phyloP scores from a whole-genome alignment of 768 basidiomycete genomes.

The Pleurotus cornucopiae region DNA sequence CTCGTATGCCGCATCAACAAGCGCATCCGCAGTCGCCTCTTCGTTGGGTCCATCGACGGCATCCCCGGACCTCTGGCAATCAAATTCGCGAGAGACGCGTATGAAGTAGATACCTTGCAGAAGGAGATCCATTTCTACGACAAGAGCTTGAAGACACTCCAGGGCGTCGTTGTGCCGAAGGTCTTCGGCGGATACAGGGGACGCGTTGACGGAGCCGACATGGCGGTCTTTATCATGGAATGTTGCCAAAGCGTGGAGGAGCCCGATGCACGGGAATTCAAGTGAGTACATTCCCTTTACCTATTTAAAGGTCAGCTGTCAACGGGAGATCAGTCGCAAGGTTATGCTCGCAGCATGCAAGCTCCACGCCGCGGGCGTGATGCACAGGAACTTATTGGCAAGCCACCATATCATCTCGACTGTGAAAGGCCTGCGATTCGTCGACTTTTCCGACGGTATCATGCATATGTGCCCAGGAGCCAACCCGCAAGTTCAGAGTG shows the following conservation, averaged over 20 bases:
- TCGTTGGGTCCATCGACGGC: not conserved
- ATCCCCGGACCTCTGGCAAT: slow-evolving; percentile 19
- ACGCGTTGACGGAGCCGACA: slow-evolving; percentile 18
- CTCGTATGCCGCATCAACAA: slow-evolving; percentile 16
- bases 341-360: slow-evolving; percentile 27
- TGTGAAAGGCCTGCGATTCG: slow-evolving; percentile 25
- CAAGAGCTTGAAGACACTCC: slow-evolving; percentile 25
- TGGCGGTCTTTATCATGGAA: slow-evolving; percentile 33
- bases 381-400: slow-evolving; percentile 28
- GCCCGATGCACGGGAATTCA: slow-evolving; percentile 13
- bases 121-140: slow-evolving; percentile 31
- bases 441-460: slow-evolving; percentile 30
- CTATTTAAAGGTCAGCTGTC: not conserved
- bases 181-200: slow-evolving; percentile 32
- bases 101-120: slow-evolving; percentile 20
- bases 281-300: slow-evolving; percentile 14
- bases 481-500: slow-evolving; percentile 11
- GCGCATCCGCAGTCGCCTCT: slow-evolving; percentile 16
- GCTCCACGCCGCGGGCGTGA: slow-evolving; percentile 31
- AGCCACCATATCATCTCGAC: slow-evolving; percentile 27
- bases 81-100: slow-evolving; percentile 26
- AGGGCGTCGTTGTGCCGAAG: slow-evolving; percentile 34
- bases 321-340: slow-evolving; percentile 20
- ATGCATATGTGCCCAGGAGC: slow-evolving; percentile 22
- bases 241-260: slow-evolving; percentile 22